Conservation (phyloP, 345 rosid species). For the Gynandropsis gynandra region DNA sequence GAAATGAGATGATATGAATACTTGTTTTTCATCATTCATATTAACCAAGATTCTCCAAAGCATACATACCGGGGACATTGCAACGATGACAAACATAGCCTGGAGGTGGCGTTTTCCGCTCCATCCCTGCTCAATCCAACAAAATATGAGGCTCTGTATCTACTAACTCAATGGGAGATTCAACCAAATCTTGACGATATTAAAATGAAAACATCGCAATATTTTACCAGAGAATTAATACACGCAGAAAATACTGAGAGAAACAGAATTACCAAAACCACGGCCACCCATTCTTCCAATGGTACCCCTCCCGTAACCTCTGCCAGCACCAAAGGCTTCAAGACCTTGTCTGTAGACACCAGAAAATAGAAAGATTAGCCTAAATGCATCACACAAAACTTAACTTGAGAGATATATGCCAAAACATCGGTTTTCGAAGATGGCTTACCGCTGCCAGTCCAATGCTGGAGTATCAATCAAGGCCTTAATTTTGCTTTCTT, state of each 20-base stretch:
- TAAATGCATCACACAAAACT: background rate
- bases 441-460: constrained; percentile 96
- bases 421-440: background rate
- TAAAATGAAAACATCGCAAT: background rate
- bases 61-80: constrained; percentile 73
- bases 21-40: background rate
- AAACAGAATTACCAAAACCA: constrained; percentile 68
- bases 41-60: background rate
- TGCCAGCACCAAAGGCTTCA: constrained; percentile 81
- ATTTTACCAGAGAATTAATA: background rate
- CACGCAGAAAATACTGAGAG: background rate
- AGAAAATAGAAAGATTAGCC: constrained; percentile 8
- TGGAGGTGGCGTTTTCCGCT: constrained; percentile 92
- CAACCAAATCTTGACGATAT: background rate
- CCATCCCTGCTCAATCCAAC: constrained; percentile 55
- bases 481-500: constrained; percentile 89
- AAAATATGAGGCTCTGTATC: constrained; percentile 19
- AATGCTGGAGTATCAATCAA: constrained; percentile 89
- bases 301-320: constrained; percentile 94
- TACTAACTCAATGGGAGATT: constrained; percentile 5
- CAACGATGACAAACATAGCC: constrained; percentile 97
- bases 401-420: background rate
- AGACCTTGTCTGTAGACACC: constrained; percentile 61
- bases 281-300: constrained; percentile 91
- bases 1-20: constrained; percentile 1